A percentile compares a stretch with the other conserved stretches of the same genome.
These are phyloP conservation scores for Boletus rubroflammeus DNA, from an alignment of 768 basidiomycete species.

Conservation along the genomic window DNA sequence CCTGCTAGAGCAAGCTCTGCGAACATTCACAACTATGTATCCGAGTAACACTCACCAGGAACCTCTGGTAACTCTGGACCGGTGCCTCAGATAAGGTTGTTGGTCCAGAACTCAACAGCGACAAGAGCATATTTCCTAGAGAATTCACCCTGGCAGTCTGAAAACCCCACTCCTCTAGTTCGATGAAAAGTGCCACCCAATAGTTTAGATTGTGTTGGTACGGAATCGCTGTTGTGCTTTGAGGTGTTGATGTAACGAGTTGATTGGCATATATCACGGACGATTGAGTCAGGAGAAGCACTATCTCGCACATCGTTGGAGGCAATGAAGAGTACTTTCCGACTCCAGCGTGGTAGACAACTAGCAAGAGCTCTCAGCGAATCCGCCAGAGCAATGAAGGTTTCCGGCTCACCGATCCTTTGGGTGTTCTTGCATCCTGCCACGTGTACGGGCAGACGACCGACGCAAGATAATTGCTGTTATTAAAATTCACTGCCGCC, in stretches of 20 bases:
- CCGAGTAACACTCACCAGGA: background rate
- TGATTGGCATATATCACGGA: background rate
- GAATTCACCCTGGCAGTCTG: background rate
- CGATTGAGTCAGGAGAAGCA: background rate
- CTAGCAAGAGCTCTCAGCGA: background rate
- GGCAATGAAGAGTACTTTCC: background rate
- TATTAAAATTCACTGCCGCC: background rate
- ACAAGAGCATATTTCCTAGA: slow-evolving; percentile 1
- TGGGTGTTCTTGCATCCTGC: background rate
- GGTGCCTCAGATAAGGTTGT: background rate
- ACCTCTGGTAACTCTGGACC: background rate
- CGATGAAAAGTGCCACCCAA: background rate
- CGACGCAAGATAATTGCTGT: background rate
- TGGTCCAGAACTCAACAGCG: background rate
- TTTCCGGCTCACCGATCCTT: background rate
- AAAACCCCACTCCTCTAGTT: background rate
- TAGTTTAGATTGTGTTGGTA: background rate
- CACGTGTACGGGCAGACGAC: background rate
- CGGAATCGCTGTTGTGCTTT: background rate
- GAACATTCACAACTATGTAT: too few species aligned
- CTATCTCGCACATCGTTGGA: slow-evolving; percentile 7
- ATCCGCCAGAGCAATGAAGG: background rate
- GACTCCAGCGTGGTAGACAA: background rate
- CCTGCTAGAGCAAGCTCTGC: background rate
- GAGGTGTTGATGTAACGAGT: background rate